Evolutionary conservation across 495 filamentous ascomycete species (phyloP).

Genomic region (Xylaria bambusicola): DNA sequence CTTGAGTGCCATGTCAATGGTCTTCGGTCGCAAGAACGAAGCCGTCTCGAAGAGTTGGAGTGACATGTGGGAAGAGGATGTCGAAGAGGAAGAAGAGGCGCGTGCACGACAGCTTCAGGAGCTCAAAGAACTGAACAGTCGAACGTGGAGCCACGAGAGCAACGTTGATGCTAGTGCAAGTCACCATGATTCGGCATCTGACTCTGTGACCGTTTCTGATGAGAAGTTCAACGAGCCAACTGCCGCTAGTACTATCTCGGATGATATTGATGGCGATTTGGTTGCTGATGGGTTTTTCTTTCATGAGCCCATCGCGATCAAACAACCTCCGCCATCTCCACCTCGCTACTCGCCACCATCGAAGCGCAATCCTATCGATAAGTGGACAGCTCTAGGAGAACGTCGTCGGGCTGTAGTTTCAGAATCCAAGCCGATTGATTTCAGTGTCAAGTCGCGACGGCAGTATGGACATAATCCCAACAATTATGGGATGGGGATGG

Average conservation of each 20-base stretch:
- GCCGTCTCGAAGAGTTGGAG: constrained; percentile 95
- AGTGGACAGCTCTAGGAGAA: constrained; percentile 84
- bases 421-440: constrained; percentile 45
- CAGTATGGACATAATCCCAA: constrained; percentile 38
- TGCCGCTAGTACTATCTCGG: constrained; percentile 41
- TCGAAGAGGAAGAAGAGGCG: constrained; percentile 65
- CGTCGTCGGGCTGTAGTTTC: constrained; percentile 65
- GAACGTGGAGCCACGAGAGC: constrained; percentile 81
- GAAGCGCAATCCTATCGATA: constrained; percentile 65
- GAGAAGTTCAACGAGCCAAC: constrained; percentile 42
- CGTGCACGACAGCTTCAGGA: constrained; percentile 59
- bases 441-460: constrained; percentile 42
- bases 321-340: constrained; percentile 35
- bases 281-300: constrained; percentile 69
- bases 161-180: constrained; percentile 48
- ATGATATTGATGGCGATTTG: constrained; percentile 56
- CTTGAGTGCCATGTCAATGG: constrained; percentile 58
- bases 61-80: constrained; percentile 92
- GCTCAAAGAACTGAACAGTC: constrained; percentile 72
- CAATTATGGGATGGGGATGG: constrained; percentile 34
- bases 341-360: constrained; percentile 54
- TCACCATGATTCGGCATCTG: constrained; percentile 48
- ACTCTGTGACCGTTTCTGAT: constrained; percentile 48
- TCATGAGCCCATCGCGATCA: constrained; percentile 57
- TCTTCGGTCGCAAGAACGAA: constrained; percentile 75